Evolutionary conservation across 148 eudicot species (phyloP), one percentile per base, ranked within the genome.

Genomic region (Suaeda aralocaspica): DNA sequence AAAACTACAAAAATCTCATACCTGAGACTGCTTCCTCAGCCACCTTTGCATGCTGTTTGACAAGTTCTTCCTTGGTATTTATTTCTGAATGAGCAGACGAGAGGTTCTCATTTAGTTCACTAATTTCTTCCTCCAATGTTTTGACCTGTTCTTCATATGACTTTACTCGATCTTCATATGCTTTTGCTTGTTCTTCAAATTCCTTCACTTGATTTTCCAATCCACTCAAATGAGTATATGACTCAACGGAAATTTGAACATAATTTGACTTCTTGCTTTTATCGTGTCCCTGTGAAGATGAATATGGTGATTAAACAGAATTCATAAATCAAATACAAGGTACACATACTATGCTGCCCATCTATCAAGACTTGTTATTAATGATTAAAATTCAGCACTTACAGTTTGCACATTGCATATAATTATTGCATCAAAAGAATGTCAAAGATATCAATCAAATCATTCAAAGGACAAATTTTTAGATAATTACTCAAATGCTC

Each of bases 21-120:
- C 98, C 98, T 77, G 96, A 84, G 64, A 94, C 97, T 52, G 99
- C 99, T 79, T 93, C 99, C 81, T 94, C 99, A 7, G 99, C 97
- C 67, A 94, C 99, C 83, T 94, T 94, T 26, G 87, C 83, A 69
- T 94, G 99, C 66, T 94, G 99, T 76, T 91, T 94, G 65, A 91
- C 99, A 59, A 89, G 76, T 70, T 78, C 90, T 65, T 91, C 99
- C 79, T 89, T 89, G 34, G 83, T 78, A 39, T 84, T 87, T 74
- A 94, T 83, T 79, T 94, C 99, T 18, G 88, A 75, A 70, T 85
- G 64, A 58, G 99, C 92, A 71, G 75, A 82, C 29, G 93, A 79
- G 18, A 94, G 74, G 72, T 91, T 83, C 67, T 87, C 91, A 80
- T 82, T 89, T 67, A 94, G 76, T 59, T 87, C 87, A 51, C 80